Percentiles rank a stretch among this genome's conserved stretches.
These are phyloP conservation scores for Paramyrothecium sp. DNA, from an alignment of 2,329 filamentous ascomycete genomes.

Conservation along the genomic window DNA sequence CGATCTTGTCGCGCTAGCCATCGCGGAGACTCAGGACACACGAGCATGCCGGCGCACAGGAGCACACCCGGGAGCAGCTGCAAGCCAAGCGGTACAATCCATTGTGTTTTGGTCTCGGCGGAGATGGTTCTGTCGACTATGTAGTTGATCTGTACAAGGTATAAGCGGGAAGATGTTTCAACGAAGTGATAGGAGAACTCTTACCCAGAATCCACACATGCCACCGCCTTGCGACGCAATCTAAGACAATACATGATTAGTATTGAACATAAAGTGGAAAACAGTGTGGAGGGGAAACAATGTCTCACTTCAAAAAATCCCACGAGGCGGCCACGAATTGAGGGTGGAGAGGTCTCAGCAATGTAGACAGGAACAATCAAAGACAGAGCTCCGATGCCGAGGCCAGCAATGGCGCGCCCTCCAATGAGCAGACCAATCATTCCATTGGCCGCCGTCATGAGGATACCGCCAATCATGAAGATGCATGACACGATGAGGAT, in stretches of 20 bases:
- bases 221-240: constrained; percentile 15
- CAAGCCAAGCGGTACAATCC: constrained; percentile 53
- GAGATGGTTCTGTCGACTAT: constrained; percentile 3
- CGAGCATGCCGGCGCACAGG: constrained; percentile 49
- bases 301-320: constrained; percentile 42
- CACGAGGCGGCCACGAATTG: constrained; percentile 45
- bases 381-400: constrained; percentile 46
- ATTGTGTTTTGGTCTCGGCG: constrained; percentile 19
- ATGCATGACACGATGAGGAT: constrained; percentile 38
- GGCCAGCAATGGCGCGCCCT: constrained; percentile 43
- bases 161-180: not conserved
- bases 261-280: not conserved
- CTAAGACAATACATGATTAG: not conserved
- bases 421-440: constrained; percentile 34
- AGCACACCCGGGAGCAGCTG: constrained; percentile 54
- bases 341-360: constrained; percentile 38
- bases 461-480: constrained; percentile 31
- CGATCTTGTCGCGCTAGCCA: constrained; percentile 56
- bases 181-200: not conserved
- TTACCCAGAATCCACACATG: constrained; percentile 31
- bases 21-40: constrained; percentile 58
- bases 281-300: not conserved
- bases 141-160: constrained; percentile 24
- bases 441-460: constrained; percentile 23
- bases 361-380: constrained; percentile 40